Percentiles rank a stretch among this genome's conserved stretches.
Evolutionary conservation across 2,329 filamentous ascomycete species (phyloP).

Genomic region (Blastomyces emzantsi): DNA sequence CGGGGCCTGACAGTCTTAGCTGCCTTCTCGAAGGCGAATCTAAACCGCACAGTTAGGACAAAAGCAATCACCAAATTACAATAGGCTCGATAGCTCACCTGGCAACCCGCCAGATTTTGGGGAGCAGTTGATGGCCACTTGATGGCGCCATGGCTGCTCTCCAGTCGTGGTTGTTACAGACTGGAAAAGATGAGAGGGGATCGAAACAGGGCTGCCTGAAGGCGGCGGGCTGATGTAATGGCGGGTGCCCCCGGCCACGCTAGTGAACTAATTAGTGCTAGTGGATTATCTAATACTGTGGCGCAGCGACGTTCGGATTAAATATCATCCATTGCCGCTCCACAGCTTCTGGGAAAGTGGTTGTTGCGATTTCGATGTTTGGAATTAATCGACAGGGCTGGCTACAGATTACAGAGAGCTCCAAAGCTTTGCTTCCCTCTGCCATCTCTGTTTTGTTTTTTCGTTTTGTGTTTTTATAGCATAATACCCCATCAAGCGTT

Average conservation of each 20-base stretch:
- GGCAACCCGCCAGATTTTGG: slow-evolving; percentile 41
- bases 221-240: not conserved
- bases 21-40: slow-evolving; percentile 43
- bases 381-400: not conserved
- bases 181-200: not conserved
- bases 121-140: slow-evolving; percentile 42
- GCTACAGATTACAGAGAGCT: not conserved
- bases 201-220: not conserved
- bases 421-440: not conserved
- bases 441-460: not conserved
- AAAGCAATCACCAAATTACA: not conserved
- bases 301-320: not conserved
- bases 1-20: slow-evolving; percentile 34
- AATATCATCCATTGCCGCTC: not conserved
- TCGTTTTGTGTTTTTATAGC: not conserved
- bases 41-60: slow-evolving; percentile 26
- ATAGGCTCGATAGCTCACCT: slow-evolving; percentile 29
- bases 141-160: slow-evolving; percentile 37
- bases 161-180: not conserved
- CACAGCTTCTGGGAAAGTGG: not conserved
- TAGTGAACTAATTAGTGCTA: not conserved
- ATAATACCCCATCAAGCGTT: not conserved
- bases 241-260: not conserved
- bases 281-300: not conserved
- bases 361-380: not conserved